These are phyloP conservation scores for Ophiostoma triangulosporum DNA, from an alignment of 2,329 filamentous ascomycete species.

Conservation along the genomic window DNA sequence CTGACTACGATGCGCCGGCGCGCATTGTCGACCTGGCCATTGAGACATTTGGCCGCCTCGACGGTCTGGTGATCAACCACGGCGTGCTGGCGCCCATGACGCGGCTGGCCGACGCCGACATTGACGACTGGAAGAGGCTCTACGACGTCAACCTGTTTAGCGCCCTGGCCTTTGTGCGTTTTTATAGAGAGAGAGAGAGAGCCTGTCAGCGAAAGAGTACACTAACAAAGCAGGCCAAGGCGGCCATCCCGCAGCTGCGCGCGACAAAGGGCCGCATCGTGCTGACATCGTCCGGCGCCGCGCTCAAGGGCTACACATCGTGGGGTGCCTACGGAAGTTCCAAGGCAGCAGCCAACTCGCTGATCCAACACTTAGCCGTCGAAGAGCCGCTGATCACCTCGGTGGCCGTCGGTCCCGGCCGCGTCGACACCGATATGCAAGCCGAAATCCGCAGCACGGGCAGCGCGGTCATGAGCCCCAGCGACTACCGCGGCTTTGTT, in stretches of 20 bases:
- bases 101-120: constrained; percentile 50
- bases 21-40: constrained; percentile 53
- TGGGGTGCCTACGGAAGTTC: constrained; percentile 75
- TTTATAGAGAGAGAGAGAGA: too few species aligned
- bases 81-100: constrained; percentile 65
- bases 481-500: constrained; percentile 54
- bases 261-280: constrained; percentile 57
- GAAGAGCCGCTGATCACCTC: constrained; percentile 69
- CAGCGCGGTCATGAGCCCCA: constrained; percentile 33
- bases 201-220: too few species aligned
- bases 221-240: constrained; percentile 44
- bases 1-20: constrained; percentile 33
- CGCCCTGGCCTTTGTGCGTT: constrained; percentile 57
- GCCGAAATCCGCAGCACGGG: constrained; percentile 56
- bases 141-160: constrained; percentile 87
- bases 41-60: constrained; percentile 55
- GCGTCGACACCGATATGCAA: constrained; percentile 86
- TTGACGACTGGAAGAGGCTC: constrained; percentile 58
- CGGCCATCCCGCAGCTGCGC: constrained; percentile 55
- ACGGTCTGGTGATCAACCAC: constrained; percentile 81
- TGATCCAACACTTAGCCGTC: constrained; percentile 55
- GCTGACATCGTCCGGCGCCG: constrained; percentile 69
- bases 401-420: constrained; percentile 62
- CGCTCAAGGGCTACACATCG: constrained; percentile 47
- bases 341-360: constrained; percentile 73